Evolutionary conservation across 2,329 filamentous ascomycete species (phyloP), one percentile per base, ranked within the genome.

Genomic region (Ambrosiella cleistominuta): DNA sequence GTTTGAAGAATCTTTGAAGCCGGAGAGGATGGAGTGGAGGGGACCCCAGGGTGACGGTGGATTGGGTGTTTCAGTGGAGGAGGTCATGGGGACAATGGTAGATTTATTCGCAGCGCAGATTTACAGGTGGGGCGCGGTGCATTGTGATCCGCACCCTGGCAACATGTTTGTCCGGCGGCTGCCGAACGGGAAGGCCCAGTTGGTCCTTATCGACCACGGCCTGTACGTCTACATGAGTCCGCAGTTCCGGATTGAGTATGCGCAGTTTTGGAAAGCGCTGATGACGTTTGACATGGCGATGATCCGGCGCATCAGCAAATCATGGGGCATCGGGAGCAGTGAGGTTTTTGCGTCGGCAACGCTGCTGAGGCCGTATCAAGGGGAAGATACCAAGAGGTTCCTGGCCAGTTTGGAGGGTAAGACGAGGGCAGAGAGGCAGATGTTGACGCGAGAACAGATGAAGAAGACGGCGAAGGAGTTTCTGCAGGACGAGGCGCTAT

Each of bases 41-140:
- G 90, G 91, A 3, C 72, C 70, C 6, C 77, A 80, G 54, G 79
- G 81, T 35, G 82, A 80, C 61, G 91, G 90, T 54, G 93, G 93
- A 0, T 79, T 97, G 0, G 93, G 93, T 0, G 74, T 98, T 2
- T 82, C 81, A 7, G 75, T 88, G 37, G 86, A 86, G 66, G 85
- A 91, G 60, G 88, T 96, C 60, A 97, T 97, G 93, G 86, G 85
- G 5, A 96, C 88, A 38, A 96, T 97, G 82, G 81, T 96, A 54
- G 91, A 96, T 68, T 78, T 97, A 39, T 98, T 97, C 74, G 87
- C 85, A n/a, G 90, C 88, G 1, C 91, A 97, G 67, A 97, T 97
- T 78, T 98, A 96, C 74, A 84, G 95, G 63, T 97, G 88, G 87
- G 93, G 93, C 11, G 79, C 87, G 49, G 87, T 97, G 0, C 91